Evolutionary conservation across 805 yeast genomes (phyloP), one percentile per base, ranked within the genome.

Genomic region (Lachancea meyersii): DNA sequence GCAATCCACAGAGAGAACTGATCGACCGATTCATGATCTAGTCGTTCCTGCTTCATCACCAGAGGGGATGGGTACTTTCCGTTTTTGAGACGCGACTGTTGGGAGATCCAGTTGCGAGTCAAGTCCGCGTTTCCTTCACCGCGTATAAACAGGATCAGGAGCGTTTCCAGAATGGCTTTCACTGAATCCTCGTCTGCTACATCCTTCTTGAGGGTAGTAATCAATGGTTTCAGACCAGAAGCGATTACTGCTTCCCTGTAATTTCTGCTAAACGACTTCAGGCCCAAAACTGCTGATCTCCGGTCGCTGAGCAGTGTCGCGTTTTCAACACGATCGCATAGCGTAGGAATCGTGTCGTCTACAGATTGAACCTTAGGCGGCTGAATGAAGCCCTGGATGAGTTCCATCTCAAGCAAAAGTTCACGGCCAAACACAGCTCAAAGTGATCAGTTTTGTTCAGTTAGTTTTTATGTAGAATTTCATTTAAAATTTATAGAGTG

Each of bases 1-100:
- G 97, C 87, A 24, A 93, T 85, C 95, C 97, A 89, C 43, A 89
- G 65, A 0, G 96, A 85, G 50, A 93, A 85, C 55, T 87, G 95
- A 58, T 89, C 97, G 10, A 79, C 76, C 3, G 66, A 51, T 18
- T 60, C 57, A 4, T 69, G 64, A 11, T 34, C 37, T 5, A 30
- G 19, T 17, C 14, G 41, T 46, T 70, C 73, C 33, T 75, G 75
- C 38, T 73, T 78, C 61, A 75, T 64, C 21, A 79, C 66, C 16
- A 80, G 64, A 2, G 93, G 93, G 2, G 88, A 79, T 0, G 89
- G 86, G 50, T 83, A 84, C 54, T 82, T 82, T 10, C 91, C 91
- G 63, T 82, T 81, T 55, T 80, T 82, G 18, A 75, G 53, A 48
- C 94, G 70, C 17, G 89, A 77, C 63, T 82, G 85, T 60, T 79